Conservation (phyloP, 2,329 filamentous ascomycete species). For the Alternaria consortialis region DNA sequence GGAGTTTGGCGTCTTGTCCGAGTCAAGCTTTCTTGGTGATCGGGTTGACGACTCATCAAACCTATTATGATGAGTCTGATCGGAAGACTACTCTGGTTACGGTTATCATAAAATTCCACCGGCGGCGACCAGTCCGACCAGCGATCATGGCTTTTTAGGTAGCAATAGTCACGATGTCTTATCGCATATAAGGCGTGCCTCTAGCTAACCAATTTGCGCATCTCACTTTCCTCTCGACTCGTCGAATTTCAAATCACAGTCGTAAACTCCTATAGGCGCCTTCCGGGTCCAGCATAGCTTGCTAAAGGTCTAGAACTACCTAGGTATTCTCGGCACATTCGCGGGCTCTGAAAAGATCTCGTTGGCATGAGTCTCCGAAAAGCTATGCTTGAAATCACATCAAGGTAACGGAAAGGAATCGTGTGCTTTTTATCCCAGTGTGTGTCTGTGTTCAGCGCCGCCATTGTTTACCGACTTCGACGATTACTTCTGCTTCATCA, state of each 20-base stretch:
- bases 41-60: background rate
- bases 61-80: background rate
- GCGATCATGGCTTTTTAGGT: background rate
- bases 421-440: background rate
- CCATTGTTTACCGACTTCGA: background rate
- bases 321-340: fast-evolving
- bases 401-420: background rate
- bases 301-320: background rate
- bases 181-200: background rate
- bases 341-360: background rate
- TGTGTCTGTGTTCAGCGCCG: no score
- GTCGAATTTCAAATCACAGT: background rate
- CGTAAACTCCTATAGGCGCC: background rate
- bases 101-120: background rate
- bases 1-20: background rate
- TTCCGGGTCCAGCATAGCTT: background rate
- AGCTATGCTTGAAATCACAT: background rate
- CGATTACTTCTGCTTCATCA: fast-evolving
- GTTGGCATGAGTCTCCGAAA: background rate
- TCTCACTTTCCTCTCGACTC: background rate
- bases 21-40: background rate
- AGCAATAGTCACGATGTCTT: background rate
- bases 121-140: background rate
- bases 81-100: fast-evolving
- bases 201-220: background rate